Evolutionary conservation across 192 early-diverging fungal species (phyloP).

Genomic region (Coemansia sp.): DNA sequence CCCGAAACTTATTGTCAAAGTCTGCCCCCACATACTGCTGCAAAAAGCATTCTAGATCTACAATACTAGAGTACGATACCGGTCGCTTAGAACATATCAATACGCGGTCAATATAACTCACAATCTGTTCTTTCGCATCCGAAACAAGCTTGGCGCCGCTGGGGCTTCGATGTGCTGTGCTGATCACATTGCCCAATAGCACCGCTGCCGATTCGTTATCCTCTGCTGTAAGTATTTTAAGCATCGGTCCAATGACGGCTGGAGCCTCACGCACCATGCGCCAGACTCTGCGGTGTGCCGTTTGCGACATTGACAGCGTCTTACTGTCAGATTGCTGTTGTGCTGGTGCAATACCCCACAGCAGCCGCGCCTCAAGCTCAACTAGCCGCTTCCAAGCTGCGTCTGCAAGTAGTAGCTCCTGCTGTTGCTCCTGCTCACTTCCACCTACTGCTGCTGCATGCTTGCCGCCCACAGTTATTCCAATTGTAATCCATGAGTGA

Average conservation of each 20-base stretch:
- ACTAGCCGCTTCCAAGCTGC: constrained; percentile 57
- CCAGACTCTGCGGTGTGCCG: constrained; percentile 41
- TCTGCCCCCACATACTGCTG: constrained; percentile 53
- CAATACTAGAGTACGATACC: constrained; percentile 24
- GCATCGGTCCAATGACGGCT: constrained; percentile 30
- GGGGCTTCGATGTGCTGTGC: constrained; percentile 41
- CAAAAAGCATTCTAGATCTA: constrained; percentile 63
- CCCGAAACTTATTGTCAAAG: constrained; percentile 61
- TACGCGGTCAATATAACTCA: constrained; percentile 26
- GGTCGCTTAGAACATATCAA: constrained; percentile 20
- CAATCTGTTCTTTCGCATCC: constrained; percentile 38
- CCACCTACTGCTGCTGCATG: constrained; percentile 53
- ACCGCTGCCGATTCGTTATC: constrained; percentile 54
- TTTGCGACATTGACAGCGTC: constrained; percentile 33
- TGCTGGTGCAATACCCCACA: constrained; percentile 61
- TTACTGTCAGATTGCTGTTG: constrained; percentile 16
- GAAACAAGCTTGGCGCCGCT: constrained; percentile 39
- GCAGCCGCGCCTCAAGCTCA: constrained; percentile 53
- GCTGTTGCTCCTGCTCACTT: neutral
- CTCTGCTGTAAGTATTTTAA: constrained; percentile 50
- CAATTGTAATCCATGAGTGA: constrained; percentile 63
- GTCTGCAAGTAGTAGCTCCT: constrained; percentile 34
- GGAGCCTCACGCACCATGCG: constrained; percentile 55
- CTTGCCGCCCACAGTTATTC: constrained; percentile 38
- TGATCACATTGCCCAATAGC: constrained; percentile 64